Evolutionary conservation across 345 rosid species (phyloP).

Genomic region (Eucalyptus marginata): DNA sequence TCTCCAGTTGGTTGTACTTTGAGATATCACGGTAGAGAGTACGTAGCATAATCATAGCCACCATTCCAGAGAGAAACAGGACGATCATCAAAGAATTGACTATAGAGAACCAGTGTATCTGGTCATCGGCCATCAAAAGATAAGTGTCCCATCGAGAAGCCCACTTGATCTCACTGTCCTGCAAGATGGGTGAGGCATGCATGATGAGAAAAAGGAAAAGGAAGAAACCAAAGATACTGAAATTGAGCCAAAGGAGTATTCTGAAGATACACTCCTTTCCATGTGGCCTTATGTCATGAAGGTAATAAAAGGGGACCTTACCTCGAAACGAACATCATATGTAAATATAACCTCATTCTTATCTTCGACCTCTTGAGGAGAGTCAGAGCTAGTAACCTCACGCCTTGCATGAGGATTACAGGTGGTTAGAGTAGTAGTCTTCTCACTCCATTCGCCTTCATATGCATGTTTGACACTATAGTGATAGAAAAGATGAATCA

Average conservation of each 20-base stretch:
- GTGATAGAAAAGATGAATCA: conserved; percentile 1
- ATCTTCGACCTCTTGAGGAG: conserved; percentile 80
- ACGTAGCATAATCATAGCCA: conserved; percentile 95
- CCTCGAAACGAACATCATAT: conserved; percentile 82
- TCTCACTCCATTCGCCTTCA: conserved; percentile 65
- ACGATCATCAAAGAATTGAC: conserved; percentile 93
- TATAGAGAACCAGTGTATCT: conserved; percentile 93
- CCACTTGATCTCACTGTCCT: conserved; percentile 94
- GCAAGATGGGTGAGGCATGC: not conserved
- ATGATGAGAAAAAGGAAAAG: not conserved
- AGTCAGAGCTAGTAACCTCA: conserved; percentile 60
- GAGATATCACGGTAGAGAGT: conserved; percentile 89
- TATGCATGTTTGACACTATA: conserved; percentile 76
- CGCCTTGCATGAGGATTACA: conserved; percentile 88
- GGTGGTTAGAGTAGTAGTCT: conserved; percentile 63
- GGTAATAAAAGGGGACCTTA: not conserved
- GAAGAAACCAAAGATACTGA: not conserved
- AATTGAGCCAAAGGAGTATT: not conserved
- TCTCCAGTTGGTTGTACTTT: conserved; percentile 88
- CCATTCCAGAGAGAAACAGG: conserved; percentile 95
- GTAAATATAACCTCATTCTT: conserved; percentile 69
- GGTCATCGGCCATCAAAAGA: conserved; percentile 88
- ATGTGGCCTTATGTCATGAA: not conserved
- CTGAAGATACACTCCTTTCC: not conserved
- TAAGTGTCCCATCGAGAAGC: conserved; percentile 95